Percentiles rank a stretch among this genome's conserved stretches.
Evolutionary conservation across 768 basidiomycete species (phyloP).

Genomic region (Mycena belliarum): DNA sequence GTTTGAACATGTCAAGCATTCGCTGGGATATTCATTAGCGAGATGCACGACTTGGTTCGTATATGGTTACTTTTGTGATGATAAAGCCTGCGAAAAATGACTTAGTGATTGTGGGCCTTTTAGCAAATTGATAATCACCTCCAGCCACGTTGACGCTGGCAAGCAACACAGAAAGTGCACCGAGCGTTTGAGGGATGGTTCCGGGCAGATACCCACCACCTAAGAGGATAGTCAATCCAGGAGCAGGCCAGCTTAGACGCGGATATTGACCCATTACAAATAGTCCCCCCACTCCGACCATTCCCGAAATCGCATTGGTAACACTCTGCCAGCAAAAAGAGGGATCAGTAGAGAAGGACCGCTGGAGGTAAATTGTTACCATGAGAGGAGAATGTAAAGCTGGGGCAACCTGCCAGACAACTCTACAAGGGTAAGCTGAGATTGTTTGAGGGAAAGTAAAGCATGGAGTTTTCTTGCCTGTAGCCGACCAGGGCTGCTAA

Average conservation of each 20-base stretch:
- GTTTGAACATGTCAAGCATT: slow-evolving; percentile 93
- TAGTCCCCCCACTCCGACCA: slow-evolving; percentile 83
- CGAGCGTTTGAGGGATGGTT: slow-evolving; percentile 77
- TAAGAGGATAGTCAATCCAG: neutral
- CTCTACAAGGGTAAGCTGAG: slow-evolving; percentile 38
- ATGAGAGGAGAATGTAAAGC: slow-evolving; percentile 88
- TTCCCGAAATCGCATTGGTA: slow-evolving; percentile 35
- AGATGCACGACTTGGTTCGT: no score
- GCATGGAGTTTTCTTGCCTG: slow-evolving; percentile 1
- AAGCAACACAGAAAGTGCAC: slow-evolving; percentile 81
- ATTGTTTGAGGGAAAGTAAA: neutral
- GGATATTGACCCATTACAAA: slow-evolving; percentile 68
- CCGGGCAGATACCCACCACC: slow-evolving; percentile 80
- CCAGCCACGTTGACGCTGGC: slow-evolving; percentile 89
- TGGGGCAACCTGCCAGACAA: slow-evolving; percentile 88
- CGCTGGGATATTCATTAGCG: no score
- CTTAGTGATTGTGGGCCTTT: neutral
- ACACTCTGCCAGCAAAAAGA: slow-evolving; percentile 8
- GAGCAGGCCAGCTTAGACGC: no score
- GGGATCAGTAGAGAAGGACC: neutral
- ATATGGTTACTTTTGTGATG: slow-evolving; percentile 56
- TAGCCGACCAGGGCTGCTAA: slow-evolving; percentile 78
- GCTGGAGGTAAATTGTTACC: neutral
- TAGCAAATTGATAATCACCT: slow-evolving; percentile 35
- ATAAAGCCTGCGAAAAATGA: slow-evolving; percentile 32